Base-by-base conservation (phyloP, 805 yeast species). In the Suhomyces pyralidae region DNA sequence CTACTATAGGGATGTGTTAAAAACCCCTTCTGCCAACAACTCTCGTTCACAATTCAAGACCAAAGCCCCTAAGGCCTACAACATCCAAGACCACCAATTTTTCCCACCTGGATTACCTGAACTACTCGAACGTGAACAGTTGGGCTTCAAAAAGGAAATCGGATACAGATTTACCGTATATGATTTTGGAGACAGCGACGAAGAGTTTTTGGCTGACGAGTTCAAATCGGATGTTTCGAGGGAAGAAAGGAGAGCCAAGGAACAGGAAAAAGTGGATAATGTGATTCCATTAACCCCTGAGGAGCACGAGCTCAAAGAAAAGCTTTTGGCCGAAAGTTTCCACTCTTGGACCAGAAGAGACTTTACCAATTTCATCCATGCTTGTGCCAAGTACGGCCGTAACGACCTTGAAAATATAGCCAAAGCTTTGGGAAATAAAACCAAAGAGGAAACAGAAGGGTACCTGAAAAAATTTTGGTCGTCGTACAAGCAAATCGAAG, bases 291-390 rank as follows among this genome's bases (percentile, higher is more conserved):
- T 86, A 46, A 82, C 87, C 0, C 84, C 79, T 49, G 89, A 84
- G 51, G 92, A 88, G 59, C 71, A 74, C 30, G 69, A 67, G 32
- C 62, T 74, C 51, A 88, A 86, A 60, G 81, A 81, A 46, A 60
- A 76, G 50, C 72, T 80, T 19, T 64, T 86, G n/a, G 72, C 68
- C 2, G 73, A 80, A 55, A 84, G 89, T 3, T 88, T 86, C 64
- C 79, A 77, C 15, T 75, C 75, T 48, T 88, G 94, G 94, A 77
- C 86, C 2, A 80, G 86, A 64, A 77, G 94, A 54, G 96, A 88
- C 61, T 86, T 88, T 60, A 80, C 89, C 42, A 81, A 83, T 50
- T 87, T 84, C 60, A 76, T 88, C 42, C 91, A 85, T 60, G 84
- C 84, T 8, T 78, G 84, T 62, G 89, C 88, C 1, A 84, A 80